phyloP scores from a whole-genome alignment of 352 stramenopile genomes.

The Globisporangium uncinulatum region DNA sequence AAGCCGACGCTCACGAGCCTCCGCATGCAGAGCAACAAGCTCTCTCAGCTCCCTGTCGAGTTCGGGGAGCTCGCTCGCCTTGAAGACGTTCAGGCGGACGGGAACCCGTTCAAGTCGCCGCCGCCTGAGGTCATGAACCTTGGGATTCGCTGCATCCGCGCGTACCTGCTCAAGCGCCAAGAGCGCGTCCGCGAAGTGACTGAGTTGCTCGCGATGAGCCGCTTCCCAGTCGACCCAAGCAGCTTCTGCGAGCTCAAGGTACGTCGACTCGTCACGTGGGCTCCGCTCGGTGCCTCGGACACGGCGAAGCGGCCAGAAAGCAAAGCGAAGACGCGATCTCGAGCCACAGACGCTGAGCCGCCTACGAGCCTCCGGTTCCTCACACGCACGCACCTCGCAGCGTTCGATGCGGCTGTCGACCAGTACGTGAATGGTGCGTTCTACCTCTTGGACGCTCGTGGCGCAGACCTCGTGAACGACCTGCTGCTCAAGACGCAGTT shows the following conservation, averaged over 20 bases:
- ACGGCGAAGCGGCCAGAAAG: not conserved
- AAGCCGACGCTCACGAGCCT: constrained; percentile 33
- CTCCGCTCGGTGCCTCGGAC: not conserved
- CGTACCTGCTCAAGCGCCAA: constrained; percentile 56
- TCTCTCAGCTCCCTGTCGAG: constrained; percentile 46
- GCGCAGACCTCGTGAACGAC: constrained; percentile 51
- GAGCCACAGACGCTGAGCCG: not conserved
- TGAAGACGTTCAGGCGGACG: constrained; percentile 49
- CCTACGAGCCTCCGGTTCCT: constrained; percentile 36
- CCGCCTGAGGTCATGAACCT: constrained; percentile 58
- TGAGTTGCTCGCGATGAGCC: constrained; percentile 27
- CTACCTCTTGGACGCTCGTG: constrained; percentile 44
- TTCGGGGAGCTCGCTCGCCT: constrained; percentile 44
- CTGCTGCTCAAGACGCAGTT: constrained; percentile 53
- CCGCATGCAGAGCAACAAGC: constrained; percentile 69
- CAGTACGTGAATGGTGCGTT: constrained; percentile 68
- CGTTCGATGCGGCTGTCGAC: constrained; percentile 49
- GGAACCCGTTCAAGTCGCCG: constrained; percentile 69
- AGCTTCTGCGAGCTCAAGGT: constrained; percentile 42
- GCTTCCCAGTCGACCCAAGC: constrained; percentile 28
- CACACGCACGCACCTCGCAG: constrained; percentile 30
- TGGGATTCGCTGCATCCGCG: constrained; percentile 37
- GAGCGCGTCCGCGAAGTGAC: constrained; percentile 49
- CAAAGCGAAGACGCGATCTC: not conserved
- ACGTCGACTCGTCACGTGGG: constrained; percentile 17